Percentiles rank a stretch among this genome's conserved stretches.
phyloP scores from a whole-genome alignment of 2,329 filamentous ascomycete species.

The Bipolaris bicolor region DNA sequence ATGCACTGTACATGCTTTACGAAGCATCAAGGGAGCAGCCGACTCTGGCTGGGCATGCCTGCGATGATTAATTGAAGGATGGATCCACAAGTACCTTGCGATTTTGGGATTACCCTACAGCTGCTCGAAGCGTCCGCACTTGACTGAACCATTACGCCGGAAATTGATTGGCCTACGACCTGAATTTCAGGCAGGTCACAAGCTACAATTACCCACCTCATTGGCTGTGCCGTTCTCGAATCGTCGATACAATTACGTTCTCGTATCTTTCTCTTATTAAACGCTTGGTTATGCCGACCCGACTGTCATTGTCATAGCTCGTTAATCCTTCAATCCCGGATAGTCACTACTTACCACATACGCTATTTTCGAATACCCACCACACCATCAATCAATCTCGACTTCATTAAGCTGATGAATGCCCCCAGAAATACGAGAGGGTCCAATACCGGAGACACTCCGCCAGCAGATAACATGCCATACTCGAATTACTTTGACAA shows the following conservation, averaged over 20 bases:
- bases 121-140: constrained; percentile 27
- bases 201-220: constrained; percentile 24
- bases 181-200: constrained; percentile 22
- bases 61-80: constrained; percentile 10
- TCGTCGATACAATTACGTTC: constrained; percentile 32
- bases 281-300: constrained; percentile 7
- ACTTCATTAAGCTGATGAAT: constrained; percentile 27
- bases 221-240: constrained; percentile 25
- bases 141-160: constrained; percentile 17
- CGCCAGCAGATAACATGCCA: constrained; percentile 18
- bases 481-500: constrained; percentile 28
- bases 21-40: constrained; percentile 25
- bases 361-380: constrained; percentile 13
- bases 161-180: constrained; percentile 29
- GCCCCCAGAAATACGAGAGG: constrained; percentile 30
- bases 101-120: constrained; percentile 30
- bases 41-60: constrained; percentile 15
- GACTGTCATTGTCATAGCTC: constrained; percentile 7
- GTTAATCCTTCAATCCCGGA: constrained; percentile 2
- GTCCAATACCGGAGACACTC: constrained; percentile 35
- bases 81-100: constrained; percentile 29
- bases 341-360: constrained; percentile 1
- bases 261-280: constrained; percentile 19
- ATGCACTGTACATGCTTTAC: constrained; percentile 14
- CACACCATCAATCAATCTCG: constrained; percentile 10